phyloP scores from a whole-genome alignment of 371 early-diverging fungal species.

The Nematocida ironsii region DNA sequence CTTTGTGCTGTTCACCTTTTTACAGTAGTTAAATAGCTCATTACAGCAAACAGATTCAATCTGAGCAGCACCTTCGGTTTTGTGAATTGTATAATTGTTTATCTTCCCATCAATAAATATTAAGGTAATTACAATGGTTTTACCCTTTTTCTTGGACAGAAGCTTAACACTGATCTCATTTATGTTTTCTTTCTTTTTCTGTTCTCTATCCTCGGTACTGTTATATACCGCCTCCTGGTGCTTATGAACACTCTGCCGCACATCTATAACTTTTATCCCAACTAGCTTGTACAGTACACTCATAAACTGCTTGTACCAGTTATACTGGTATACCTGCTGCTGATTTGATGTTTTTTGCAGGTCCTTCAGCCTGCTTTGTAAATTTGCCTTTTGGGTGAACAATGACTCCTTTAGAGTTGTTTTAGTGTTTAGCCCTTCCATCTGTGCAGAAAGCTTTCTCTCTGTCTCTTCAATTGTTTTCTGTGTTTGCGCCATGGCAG shows the following conservation, averaged over 20 bases:
- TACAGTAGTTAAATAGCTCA: slow-evolving; percentile 50
- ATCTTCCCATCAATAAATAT: slow-evolving; percentile 36
- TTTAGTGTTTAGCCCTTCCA: background rate
- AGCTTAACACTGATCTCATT: slow-evolving; percentile 38
- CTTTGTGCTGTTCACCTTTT: slow-evolving; percentile 50
- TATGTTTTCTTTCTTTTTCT: slow-evolving; percentile 14
- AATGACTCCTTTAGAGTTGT: background rate
- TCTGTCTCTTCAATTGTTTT: slow-evolving; percentile 8
- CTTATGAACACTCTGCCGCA: slow-evolving; percentile 38
- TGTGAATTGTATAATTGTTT: slow-evolving; percentile 11
- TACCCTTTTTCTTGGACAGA: slow-evolving; percentile 17
- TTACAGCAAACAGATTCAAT: slow-evolving; percentile 5
- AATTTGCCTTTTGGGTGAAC: background rate
- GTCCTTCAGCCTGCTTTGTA: slow-evolving; percentile 10
- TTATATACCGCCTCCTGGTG: slow-evolving; percentile 15
- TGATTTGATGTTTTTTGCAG: slow-evolving; percentile 38
- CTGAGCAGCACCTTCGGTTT: slow-evolving; percentile 10
- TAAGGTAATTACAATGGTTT: slow-evolving; percentile 26
- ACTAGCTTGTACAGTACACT: slow-evolving; percentile 17
- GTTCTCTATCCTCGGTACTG: background rate
- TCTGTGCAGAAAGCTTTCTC: background rate
- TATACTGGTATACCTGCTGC: slow-evolving; percentile 53
- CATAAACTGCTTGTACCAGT: slow-evolving; percentile 50
- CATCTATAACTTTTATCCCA: slow-evolving; percentile 44
- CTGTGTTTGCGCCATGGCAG: background rate